Conservation (phyloP, 306 rosid genomes). For the Calophaca sinica region DNA sequence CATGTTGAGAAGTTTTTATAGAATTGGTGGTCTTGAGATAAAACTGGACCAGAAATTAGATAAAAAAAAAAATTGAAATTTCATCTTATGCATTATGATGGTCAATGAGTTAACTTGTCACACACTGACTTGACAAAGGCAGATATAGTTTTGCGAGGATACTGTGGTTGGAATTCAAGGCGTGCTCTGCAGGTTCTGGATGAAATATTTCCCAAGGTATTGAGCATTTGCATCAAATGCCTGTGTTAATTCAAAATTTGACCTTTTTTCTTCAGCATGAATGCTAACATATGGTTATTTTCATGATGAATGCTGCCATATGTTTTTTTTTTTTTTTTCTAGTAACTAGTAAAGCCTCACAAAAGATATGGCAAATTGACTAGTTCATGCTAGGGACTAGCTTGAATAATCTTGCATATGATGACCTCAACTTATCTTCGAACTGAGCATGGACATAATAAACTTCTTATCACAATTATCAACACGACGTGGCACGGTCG, state of each 20-base stretch:
- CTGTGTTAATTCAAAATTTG: not conserved
- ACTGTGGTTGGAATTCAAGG: conserved; percentile 87
- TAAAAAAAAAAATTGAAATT: too few relatives aligned
- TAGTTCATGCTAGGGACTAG: too few relatives aligned
- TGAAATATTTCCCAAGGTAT: conserved; percentile 80
- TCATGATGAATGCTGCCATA: not conserved
- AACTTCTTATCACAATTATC: not conserved
- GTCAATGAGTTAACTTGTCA: too few relatives aligned
- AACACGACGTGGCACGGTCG: too few relatives aligned
- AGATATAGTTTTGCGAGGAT: conserved; percentile 77
- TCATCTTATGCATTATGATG: not conserved
- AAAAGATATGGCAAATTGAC: too few relatives aligned
- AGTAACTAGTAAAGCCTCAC: too few relatives aligned
- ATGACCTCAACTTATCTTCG: not conserved
- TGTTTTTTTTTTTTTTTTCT: too few relatives aligned
- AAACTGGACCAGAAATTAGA: too few relatives aligned
- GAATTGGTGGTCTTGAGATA: conserved; percentile 34
- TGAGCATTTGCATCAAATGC: not conserved
- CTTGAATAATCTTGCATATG: not conserved
- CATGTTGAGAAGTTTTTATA: conserved; percentile 3
- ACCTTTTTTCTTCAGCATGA: conserved; percentile 6
- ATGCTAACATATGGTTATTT: not conserved
- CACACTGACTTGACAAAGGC: conserved; percentile 56
- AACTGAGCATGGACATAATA: not conserved
- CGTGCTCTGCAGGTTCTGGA: conserved; percentile 73